Base-by-base conservation (phyloP, 177 flowering plant genomes). In the Tripterygium wilfordii region DNA sequence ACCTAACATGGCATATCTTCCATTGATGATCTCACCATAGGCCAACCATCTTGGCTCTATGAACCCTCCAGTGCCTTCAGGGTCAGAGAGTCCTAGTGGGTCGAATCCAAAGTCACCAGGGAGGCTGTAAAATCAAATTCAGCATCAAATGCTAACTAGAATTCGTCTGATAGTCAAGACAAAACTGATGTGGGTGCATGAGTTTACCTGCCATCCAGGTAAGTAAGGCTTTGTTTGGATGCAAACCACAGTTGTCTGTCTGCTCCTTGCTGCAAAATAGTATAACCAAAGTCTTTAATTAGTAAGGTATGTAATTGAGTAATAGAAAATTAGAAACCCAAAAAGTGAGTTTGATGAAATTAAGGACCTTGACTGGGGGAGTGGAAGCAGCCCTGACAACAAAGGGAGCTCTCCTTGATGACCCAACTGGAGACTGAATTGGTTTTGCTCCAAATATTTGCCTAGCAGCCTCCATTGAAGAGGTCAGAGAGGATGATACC, bases 21-120 rank as follows among this genome's bases (percentile, higher is more conserved):
- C 98, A 46, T 91, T 88, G 83, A 91, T 69, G 57, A 91, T 35
- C 75, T 91, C 96, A 3, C 98, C 96, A 37, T 91, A 91, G 30
- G 98, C 95, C 43, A 91, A 50, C 98, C 98, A 91, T 28, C 27
- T 85, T 0, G 98, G 96, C 64, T 91, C 96, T 42, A 91, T 79
- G 80, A 88, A 91, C 16, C 92, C 96, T 56, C 96, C 98, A 4
- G 96, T 62, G 29, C 98, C 98, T 65, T 91, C 98, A 0, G 98
- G 98, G 68, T 91, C 98, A 0, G 98, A 91, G 0, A 91, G 88
- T 0, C 98, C 98, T 13, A 91, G 62, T 16, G 98, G 98, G 60
- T 91, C 98, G 51, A 91, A 91, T 4, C 98, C 98, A 39, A 21
- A 91, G 60, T 88, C 98, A 38, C 98, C 98, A 0, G 98, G 96